phyloP scores from a whole-genome alignment of 805 yeast genomes.

The Yarrowia sp. region DNA sequence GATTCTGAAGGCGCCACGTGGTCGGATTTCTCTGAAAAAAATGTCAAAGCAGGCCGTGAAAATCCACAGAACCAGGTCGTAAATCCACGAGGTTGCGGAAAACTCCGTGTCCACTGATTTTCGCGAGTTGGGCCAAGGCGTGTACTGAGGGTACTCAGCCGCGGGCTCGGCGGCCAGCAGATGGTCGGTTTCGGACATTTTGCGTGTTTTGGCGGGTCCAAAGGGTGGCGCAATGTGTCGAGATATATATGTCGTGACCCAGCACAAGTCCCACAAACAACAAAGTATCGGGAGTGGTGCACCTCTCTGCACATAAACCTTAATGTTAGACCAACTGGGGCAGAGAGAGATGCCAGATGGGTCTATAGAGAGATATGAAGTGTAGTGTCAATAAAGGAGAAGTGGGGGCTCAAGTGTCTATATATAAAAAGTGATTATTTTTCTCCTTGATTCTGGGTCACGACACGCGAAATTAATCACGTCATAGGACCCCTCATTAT shows the following conservation, averaged over 20 bases:
- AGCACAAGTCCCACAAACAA: neutral
- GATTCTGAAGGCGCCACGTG: slow-evolving; percentile 82
- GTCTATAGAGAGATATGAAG: neutral
- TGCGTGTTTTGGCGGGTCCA: neutral
- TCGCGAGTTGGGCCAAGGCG: slow-evolving; percentile 30
- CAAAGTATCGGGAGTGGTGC: slow-evolving; percentile 34
- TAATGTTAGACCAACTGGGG: slow-evolving; percentile 9
- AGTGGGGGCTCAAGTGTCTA: no score
- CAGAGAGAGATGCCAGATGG: slow-evolving; percentile 12
- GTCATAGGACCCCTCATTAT: neutral
- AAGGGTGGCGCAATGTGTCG: slow-evolving; percentile 17
- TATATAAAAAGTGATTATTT: no score
- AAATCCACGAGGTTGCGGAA: slow-evolving; percentile 45
- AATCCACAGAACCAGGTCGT: slow-evolving; percentile 51
- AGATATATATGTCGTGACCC: slow-evolving; percentile 15
- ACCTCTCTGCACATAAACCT: slow-evolving; percentile 26
- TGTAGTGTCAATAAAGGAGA: no score
- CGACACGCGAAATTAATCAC: neutral
- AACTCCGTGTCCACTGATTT: slow-evolving; percentile 41
- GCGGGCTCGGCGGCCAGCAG: slow-evolving; percentile 31
- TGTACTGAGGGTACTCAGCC: slow-evolving; percentile 38
- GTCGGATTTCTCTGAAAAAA: slow-evolving; percentile 87
- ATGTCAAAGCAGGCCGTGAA: slow-evolving; percentile 59
- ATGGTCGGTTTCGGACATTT: slow-evolving; percentile 35
- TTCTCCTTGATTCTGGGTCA: no score